Percentiles rank a stretch among this genome's conserved stretches.
Conservation (phyloP, 2,329 filamentous ascomycete species). For the Zasmidium citrigriseum region DNA sequence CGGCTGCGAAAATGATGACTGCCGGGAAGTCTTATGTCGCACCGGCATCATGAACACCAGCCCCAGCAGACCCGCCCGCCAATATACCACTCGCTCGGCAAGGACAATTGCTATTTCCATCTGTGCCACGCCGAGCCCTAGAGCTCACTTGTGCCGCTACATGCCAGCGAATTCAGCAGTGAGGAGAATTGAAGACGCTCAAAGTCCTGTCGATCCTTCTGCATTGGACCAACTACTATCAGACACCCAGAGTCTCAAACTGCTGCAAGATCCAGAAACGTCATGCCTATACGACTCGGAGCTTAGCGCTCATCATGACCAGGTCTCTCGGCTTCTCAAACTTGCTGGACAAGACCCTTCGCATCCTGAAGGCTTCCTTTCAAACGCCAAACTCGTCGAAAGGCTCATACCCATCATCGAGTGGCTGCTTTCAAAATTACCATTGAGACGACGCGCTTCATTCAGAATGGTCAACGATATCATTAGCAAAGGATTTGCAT, state of each 20-base stretch:
- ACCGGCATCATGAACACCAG: conserved; percentile 67
- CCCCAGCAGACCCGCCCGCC: conserved; percentile 67
- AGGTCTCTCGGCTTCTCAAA: background rate
- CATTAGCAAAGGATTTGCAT: conserved; percentile 21
- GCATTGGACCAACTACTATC: conserved; percentile 61
- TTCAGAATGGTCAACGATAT: conserved; percentile 21
- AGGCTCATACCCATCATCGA: conserved; percentile 8
- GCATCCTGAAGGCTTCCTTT: background rate
- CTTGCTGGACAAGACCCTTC: background rate
- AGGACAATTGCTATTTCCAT: conserved; percentile 76
- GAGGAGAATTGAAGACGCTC: conserved; percentile 18
- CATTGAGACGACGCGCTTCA: conserved; percentile 7
- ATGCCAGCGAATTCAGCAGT: conserved; percentile 17
- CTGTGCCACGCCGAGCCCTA: conserved; percentile 73
- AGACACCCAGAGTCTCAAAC: conserved; percentile 22
- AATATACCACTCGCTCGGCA: conserved; percentile 77
- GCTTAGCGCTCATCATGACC: conserved; percentile 4
- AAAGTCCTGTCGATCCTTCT: conserved; percentile 51
- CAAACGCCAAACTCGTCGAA: conserved; percentile 11
- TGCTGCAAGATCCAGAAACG: background rate
- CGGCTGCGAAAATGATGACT: conserved; percentile 69
- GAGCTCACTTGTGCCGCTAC: conserved; percentile 64
- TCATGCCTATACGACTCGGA: background rate
- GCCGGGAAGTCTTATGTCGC: conserved; percentile 73
- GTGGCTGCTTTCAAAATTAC: conserved; percentile 12